Conservation (phyloP, 2,329 filamentous ascomycete species). For the Ophiostoma ulmi region DNA sequence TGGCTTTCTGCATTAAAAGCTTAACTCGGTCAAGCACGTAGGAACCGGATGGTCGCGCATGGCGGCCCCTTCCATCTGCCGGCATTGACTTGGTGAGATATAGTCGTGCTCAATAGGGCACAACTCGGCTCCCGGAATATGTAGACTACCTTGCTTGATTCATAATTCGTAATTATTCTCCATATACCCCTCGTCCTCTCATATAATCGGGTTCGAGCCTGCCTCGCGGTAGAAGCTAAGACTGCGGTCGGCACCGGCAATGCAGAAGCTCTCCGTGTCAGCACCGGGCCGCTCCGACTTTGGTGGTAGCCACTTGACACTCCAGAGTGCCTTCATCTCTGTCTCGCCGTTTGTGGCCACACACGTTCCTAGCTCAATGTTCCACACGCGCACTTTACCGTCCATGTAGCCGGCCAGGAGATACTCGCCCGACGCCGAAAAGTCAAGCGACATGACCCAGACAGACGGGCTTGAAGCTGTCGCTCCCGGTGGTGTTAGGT, state of each 20-base stretch:
- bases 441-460: conserved; percentile 89
- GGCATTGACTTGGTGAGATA: not conserved
- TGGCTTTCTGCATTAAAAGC: not conserved
- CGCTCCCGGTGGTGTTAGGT: conserved; percentile 50
- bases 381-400: conserved; percentile 95
- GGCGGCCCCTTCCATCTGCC: not conserved
- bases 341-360: conserved; percentile 93
- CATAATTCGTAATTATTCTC: not conserved
- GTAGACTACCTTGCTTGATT: not conserved
- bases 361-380: conserved; percentile 72
- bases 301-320: conserved; percentile 70
- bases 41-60: not conserved
- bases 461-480: conserved; percentile 60
- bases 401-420: conserved; percentile 83
- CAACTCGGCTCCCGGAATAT: not conserved
- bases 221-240: conserved; percentile 82
- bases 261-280: conserved; percentile 63
- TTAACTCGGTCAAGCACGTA: not conserved
- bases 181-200: not conserved
- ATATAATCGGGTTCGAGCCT: conserved; percentile 27
- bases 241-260: conserved; percentile 69
- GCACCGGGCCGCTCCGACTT: conserved; percentile 50
- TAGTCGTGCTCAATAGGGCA: not conserved
- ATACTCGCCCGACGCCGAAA: conserved; percentile 90
- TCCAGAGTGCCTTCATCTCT: conserved; percentile 75